Evolutionary conservation across 2,329 filamentous ascomycete species (phyloP), one percentile per base, ranked within the genome.

Genomic region (Arthrobotrys musiformis): DNA sequence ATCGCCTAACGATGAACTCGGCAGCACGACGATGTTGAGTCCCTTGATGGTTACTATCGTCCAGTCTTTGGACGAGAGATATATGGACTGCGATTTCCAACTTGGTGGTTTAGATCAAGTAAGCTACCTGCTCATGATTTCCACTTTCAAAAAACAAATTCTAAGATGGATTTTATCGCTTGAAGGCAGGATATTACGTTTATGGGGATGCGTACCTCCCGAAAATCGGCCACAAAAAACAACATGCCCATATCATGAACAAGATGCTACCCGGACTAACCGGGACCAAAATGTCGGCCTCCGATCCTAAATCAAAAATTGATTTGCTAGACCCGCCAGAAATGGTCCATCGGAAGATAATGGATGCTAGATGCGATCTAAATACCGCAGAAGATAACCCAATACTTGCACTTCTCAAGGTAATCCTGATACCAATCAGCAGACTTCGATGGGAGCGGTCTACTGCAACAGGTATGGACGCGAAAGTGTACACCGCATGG

Each of bases 251-350:
- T 15, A 48, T 70, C n/a, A 66, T 66, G 24, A 78, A 72, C 26
- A 52, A 5, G 28, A 60, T 78, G 50, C 30, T 78, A 3, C 66
- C 73, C 1, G 73, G 73, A 19, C 60, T 78, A 7, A 78, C 40
- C 0, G 67, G 73, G 5, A 60, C 52, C 11, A 77, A 78, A 26
- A 72, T 78, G 73, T 78, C 67, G 26, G 73, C 73, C 3, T 78
- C 73, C 5, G 33, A 66, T 33, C 73, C 67, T 30, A 42, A n/a
- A 22, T 72, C 73, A 11, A 78, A 78, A 54, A 72, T 78, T 35
- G 73, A 78, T 56, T 22, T 67, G 17, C 35, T 78, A 19, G 73
- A 78, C 17, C 37, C 73, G 13, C 73, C 67, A 0, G 67, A 72
- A 11, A 28, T 54, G 26, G 61, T 72, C n/a, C 13, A 54, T 9